Conservation (phyloP, 768 basidiomycete species). For the Collybia sp. region DNA sequence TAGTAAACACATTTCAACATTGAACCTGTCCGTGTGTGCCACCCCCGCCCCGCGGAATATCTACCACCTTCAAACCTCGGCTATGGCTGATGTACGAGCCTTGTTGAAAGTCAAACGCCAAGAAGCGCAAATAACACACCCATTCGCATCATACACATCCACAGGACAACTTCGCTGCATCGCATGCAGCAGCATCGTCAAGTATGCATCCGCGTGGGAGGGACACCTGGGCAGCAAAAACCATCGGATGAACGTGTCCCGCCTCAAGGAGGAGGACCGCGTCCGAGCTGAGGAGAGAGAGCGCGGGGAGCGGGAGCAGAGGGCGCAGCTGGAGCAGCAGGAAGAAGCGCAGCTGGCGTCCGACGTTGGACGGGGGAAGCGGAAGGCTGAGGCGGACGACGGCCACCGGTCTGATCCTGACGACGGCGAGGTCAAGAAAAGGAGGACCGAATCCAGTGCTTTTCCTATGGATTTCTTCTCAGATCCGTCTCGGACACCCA, state of each 20-base stretch:
- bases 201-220: conserved; percentile 82
- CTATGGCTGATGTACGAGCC: conserved; percentile 83
- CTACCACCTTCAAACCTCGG: no score
- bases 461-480: conserved; percentile 80
- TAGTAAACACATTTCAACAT: no score
- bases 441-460: conserved; percentile 15
- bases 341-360: conserved; percentile 22
- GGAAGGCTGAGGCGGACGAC: conserved; percentile 32
- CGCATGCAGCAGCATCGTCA: conserved; percentile 59
- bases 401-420: no score
- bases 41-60: no score
- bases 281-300: conserved; percentile 27
- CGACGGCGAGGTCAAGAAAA: conserved; percentile 20
- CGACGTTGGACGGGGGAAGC: conserved; percentile 27
- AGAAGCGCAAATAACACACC: conserved; percentile 68
- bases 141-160: conserved; percentile 63
- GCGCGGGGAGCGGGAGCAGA: conserved; percentile 28
- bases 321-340: conserved; percentile 15
- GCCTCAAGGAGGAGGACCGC: conserved; percentile 52
- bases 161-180: conserved; percentile 67
- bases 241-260: conserved; percentile 64
- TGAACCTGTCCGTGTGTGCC: no score
- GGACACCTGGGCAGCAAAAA: conserved; percentile 80
- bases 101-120: conserved; percentile 82
- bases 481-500: conserved; percentile 55